Percentiles rank a stretch among this genome's conserved stretches.
Conservation (phyloP, 148 eudicot genomes). For the Nepenthes mirabilis region DNA sequence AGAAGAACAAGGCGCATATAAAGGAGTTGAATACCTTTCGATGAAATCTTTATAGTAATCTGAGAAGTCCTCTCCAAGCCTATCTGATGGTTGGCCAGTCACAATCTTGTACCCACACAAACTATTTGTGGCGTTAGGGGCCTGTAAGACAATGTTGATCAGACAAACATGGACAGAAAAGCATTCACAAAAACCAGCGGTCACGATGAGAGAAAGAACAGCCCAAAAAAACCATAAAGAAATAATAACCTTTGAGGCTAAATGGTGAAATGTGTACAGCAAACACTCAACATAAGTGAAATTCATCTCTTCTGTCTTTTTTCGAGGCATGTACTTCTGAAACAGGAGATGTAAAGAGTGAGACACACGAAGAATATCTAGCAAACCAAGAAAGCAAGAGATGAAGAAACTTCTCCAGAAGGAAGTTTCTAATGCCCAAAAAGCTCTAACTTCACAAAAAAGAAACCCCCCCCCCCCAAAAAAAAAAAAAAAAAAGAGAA, state of each 20-base stretch:
- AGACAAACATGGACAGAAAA: slow-evolving; percentile 8
- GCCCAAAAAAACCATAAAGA: slow-evolving; percentile 5
- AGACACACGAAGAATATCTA: too few species aligned
- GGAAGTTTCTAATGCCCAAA: background rate
- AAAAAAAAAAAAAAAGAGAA: too few species aligned
- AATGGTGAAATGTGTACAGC: slow-evolving; percentile 76
- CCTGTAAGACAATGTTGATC: slow-evolving; percentile 21
- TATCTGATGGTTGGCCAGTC: slow-evolving; percentile 96
- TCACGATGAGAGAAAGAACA: background rate
- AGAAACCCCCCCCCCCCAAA: background rate
- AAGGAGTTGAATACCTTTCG: slow-evolving; percentile 33
- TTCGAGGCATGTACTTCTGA: slow-evolving; percentile 83
- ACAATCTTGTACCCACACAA: slow-evolving; percentile 87
- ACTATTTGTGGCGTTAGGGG: slow-evolving; percentile 86
- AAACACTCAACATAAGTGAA: slow-evolving; percentile 81
- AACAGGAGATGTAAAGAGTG: background rate
- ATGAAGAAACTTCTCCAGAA: background rate
- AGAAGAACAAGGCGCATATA: background rate
- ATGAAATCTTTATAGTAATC: slow-evolving; percentile 65
- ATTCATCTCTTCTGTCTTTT: slow-evolving; percentile 77
- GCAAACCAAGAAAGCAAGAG: background rate
- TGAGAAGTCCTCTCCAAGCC: slow-evolving; percentile 94
- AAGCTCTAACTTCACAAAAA: background rate
- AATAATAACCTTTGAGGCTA: slow-evolving; percentile 64
- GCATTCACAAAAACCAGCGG: background rate